These are phyloP conservation scores for Lathyrus tuberosus DNA, from an alignment of 306 rosid genomes.

Conservation along the genomic window DNA sequence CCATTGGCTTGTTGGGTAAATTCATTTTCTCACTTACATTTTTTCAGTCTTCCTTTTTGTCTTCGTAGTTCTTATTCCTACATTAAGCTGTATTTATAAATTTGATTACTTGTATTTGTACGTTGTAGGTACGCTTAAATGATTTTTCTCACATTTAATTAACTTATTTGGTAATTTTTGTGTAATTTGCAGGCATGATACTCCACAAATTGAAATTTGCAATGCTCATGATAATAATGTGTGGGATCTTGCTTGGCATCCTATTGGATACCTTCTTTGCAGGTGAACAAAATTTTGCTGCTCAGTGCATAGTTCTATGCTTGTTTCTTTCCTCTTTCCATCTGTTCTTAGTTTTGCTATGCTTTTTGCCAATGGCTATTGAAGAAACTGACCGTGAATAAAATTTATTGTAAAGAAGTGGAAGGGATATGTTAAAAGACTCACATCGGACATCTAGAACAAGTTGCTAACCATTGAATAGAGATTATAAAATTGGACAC, in stretches of 20 bases:
- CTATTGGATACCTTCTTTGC: constrained; percentile 98
- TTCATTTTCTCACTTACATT: constrained; percentile 27
- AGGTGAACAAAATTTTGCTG: constrained; percentile 56
- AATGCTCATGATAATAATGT: constrained; percentile 92
- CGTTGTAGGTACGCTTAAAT: neutral
- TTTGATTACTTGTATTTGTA: constrained; percentile 19
- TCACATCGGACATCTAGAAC: neutral
- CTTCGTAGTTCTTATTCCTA: constrained; percentile 11
- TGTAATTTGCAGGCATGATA: constrained; percentile 76
- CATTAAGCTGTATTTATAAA: neutral
- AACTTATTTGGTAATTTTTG: constrained; percentile 26
- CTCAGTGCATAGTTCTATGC: constrained; percentile 14
- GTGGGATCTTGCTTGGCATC: constrained; percentile 99
- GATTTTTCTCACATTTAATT: constrained; percentile 18
- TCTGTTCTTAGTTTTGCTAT: constrained; percentile 6
- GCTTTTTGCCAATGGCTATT: constrained; percentile 6
- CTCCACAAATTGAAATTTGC: constrained; percentile 88
- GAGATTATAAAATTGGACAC: neutral
- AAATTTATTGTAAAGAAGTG: neutral
- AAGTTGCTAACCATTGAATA: neutral
- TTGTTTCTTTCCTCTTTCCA: constrained; percentile 21
- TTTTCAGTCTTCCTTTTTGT: constrained; percentile 23
- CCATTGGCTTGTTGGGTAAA: constrained; percentile 99
- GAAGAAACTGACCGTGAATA: neutral
- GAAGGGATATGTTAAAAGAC: neutral